Conservation (phyloP, 2,329 filamentous ascomycete genomes). For the Colletotrichum sp. region DNA sequence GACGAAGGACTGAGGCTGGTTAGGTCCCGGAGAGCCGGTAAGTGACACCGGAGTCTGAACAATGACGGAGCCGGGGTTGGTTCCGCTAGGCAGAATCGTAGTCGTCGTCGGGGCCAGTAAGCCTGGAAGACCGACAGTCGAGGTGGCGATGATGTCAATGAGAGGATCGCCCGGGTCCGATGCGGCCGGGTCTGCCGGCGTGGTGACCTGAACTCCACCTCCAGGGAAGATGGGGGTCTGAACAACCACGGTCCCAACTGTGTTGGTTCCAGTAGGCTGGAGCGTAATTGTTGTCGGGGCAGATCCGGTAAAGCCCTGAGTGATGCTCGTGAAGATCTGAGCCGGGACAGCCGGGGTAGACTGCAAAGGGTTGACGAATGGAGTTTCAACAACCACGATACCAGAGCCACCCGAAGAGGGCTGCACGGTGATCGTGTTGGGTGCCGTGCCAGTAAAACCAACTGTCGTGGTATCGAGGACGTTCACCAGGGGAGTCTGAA, state of each 20-base stretch:
- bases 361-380: neutral
- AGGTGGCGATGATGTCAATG: neutral
- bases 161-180: neutral
- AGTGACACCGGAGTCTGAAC: neutral
- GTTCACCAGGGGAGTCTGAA: conserved; percentile 9
- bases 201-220: neutral
- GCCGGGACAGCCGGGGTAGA: neutral
- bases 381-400: conserved; percentile 18
- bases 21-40: neutral
- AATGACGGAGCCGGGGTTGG: neutral
- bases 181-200: neutral
- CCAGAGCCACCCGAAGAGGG: conserved; percentile 6
- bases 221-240: conserved; percentile 13
- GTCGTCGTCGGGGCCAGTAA: neutral
- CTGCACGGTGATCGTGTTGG: conserved; percentile 8
- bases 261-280: neutral
- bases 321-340: neutral
- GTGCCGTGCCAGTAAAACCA: neutral
- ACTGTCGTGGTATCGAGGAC: neutral
- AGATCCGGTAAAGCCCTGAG: conserved; percentile 5
- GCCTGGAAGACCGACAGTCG: neutral
- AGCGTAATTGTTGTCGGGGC: neutral
- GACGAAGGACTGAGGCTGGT: neutral
- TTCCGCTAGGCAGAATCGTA: neutral
- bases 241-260: conserved; percentile 7